Evolutionary conservation across 805 yeast species (phyloP).

Genomic region (Jamesozyma lodderae): DNA sequence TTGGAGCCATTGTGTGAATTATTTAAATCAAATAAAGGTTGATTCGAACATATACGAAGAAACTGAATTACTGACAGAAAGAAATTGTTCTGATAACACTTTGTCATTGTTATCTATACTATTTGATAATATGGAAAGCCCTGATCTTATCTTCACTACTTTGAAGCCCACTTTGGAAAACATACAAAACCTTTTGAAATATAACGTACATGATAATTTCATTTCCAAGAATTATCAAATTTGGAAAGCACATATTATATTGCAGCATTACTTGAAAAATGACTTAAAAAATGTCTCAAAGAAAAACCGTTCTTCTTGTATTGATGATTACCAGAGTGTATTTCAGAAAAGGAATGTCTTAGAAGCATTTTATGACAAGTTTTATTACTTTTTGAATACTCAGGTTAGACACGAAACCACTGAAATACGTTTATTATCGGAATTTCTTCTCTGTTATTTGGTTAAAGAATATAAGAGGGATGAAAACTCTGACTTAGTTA

Average conservation of each 20-base stretch:
- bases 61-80: conserved; percentile 9
- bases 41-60: neutral
- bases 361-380: neutral
- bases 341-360: neutral
- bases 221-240: neutral
- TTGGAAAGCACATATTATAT: neutral
- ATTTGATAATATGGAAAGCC: conserved; percentile 9
- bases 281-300: neutral
- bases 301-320: neutral
- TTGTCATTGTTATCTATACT: conserved; percentile 14
- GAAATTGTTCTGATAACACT: conserved; percentile 4
- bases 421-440: neutral
- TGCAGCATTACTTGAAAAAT: neutral
- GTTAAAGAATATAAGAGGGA: neutral
- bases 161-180: neutral
- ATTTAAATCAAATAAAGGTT: conserved; percentile 8
- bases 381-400: neutral
- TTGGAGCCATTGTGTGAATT: conserved; percentile 11
- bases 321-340: neutral
- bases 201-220: neutral
- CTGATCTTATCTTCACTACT: conserved; percentile 1
- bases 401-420: neutral
- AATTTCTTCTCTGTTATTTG: neutral
- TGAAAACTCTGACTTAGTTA: neutral
- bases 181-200: neutral